These are phyloP conservation scores for Scutellaria barbata DNA, from an alignment of 257 asterid species.

Conservation along the genomic window DNA sequence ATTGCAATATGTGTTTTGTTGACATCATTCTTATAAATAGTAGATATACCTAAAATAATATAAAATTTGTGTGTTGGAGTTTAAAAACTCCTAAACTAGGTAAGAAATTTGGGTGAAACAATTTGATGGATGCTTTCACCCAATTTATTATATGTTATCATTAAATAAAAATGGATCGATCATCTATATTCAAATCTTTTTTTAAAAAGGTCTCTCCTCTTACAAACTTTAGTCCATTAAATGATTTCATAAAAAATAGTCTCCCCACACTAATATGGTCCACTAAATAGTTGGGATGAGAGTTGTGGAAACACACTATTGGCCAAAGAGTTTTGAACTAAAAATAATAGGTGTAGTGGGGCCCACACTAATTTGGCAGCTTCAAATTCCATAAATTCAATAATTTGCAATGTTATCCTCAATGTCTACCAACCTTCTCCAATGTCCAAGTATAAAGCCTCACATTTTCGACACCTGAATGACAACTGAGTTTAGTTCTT, in stretches of 20 bases:
- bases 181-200: too few relatives aligned
- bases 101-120: too few relatives aligned
- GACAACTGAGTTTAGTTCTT: constrained; percentile 24
- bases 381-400: neutral
- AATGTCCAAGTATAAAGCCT: constrained; percentile 31
- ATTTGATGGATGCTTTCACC: too few relatives aligned
- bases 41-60: too few relatives aligned
- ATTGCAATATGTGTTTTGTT: too few relatives aligned
- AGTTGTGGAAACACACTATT: constrained; percentile 28
- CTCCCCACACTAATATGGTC: neutral
- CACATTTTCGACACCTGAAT: constrained; percentile 30
- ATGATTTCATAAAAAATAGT: neutral
- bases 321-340: constrained; percentile 17
- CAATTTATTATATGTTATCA: too few relatives aligned
- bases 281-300: constrained; percentile 9
- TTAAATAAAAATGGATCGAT: too few relatives aligned
- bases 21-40: too few relatives aligned
- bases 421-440: constrained; percentile 31
- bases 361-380: constrained; percentile 31
- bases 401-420: constrained; percentile 41
- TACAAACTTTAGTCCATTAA: too few relatives aligned
- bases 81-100: too few relatives aligned
- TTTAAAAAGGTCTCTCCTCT: too few relatives aligned
- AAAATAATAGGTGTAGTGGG: constrained; percentile 25
- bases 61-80: too few relatives aligned